Conservation (phyloP, 1,284 basidiomycete species). For the Ganoderma sinense region DNA sequence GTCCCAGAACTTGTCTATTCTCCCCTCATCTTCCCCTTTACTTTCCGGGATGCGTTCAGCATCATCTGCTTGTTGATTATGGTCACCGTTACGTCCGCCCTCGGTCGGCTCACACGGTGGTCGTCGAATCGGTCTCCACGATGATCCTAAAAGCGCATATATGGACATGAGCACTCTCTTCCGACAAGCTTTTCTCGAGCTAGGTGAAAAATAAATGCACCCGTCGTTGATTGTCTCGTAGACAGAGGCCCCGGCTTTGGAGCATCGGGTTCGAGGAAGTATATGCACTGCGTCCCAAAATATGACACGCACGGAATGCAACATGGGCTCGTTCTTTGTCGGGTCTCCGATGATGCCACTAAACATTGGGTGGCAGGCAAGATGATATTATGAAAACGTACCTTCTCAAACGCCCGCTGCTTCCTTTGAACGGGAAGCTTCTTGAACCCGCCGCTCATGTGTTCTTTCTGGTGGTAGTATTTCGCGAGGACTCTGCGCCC, state of each 20-base stretch:
- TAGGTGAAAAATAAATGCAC: constrained; percentile 56
- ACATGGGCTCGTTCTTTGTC: constrained; percentile 96
- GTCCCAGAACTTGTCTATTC: constrained; percentile 59
- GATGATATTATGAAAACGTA: constrained; percentile 93
- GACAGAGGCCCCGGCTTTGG: constrained; percentile 94
- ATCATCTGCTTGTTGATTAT: constrained; percentile 99
- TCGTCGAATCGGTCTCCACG: constrained; percentile 94
- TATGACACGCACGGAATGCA: constrained; percentile 83
- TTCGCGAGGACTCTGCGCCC: constrained; percentile 95
- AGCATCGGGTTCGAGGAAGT: constrained; percentile 88
- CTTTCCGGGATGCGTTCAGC: constrained; percentile 90
- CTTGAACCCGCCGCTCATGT: constrained; percentile 68
- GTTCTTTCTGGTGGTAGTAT: constrained; percentile 87
- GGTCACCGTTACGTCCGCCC: constrained; percentile 94
- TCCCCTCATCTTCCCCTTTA: constrained; percentile 82
- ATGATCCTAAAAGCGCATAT: constrained; percentile 74
- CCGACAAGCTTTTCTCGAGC: background rate
- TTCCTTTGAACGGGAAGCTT: constrained; percentile 85
- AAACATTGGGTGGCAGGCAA: too few relatives aligned
- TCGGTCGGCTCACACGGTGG: constrained; percentile 95
- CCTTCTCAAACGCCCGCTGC: constrained; percentile 95
- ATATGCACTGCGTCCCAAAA: constrained; percentile 89
- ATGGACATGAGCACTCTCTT: background rate
- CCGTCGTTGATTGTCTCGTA: constrained; percentile 99
- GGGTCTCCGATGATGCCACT: constrained; percentile 92